Conservation (phyloP, 139 green algal genomes). For the Limnomonas spitsbergensis region DNA sequence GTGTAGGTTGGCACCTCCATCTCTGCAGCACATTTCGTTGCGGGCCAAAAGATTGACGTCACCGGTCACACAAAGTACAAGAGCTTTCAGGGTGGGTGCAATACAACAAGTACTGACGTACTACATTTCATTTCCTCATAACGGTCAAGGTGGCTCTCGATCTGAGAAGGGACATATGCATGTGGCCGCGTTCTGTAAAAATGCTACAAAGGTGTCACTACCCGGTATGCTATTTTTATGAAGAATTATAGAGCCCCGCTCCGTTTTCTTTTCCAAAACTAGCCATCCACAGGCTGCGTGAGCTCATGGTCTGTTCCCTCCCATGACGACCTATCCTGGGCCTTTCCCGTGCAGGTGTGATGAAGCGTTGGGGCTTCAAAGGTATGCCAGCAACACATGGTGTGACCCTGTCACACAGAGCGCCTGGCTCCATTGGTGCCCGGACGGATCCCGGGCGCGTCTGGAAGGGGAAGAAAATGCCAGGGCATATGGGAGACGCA, state of each 20-base stretch:
- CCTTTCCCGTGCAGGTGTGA: conserved; percentile 50
- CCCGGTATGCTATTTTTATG: too few species aligned
- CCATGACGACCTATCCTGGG: too few species aligned
- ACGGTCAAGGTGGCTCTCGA: too few species aligned
- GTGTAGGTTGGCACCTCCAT: conserved; percentile 69
- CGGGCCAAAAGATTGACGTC: conserved; percentile 93
- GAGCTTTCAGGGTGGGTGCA: conserved; percentile 78
- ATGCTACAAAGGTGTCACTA: too few species aligned
- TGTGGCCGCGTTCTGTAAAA: too few species aligned
- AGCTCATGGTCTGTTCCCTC: too few species aligned
- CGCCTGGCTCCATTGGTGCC: conserved; percentile 39
- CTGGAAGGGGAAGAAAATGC: conserved; percentile 98
- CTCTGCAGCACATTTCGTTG: conserved; percentile 78
- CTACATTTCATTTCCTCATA: too few species aligned
- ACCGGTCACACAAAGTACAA: conserved; percentile 88
- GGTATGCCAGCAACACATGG: conserved; percentile 89
- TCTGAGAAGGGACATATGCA: too few species aligned
- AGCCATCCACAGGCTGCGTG: too few species aligned
- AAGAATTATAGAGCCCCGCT: too few species aligned
- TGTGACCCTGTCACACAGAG: conserved; percentile 74
- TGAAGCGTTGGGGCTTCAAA: conserved; percentile 85
- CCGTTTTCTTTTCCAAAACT: too few species aligned
- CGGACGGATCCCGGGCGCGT: conserved; percentile 78
- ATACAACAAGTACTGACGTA: too few species aligned
- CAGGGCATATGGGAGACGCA: conserved; percentile 87